Conservation (phyloP, 2,329 filamentous ascomycete genomes). For the Penicillium sp. region DNA sequence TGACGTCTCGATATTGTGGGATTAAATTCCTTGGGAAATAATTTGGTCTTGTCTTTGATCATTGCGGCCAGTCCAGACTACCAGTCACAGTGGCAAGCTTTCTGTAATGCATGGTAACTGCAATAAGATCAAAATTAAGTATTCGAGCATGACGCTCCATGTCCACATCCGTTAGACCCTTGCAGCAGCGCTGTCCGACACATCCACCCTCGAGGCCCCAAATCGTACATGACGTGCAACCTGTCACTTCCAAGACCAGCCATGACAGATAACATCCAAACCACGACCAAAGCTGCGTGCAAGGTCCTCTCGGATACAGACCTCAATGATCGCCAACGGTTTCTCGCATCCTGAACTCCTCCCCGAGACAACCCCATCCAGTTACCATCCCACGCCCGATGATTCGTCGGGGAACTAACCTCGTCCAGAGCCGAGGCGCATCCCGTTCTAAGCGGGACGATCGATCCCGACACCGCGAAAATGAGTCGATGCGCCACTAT, state of each 20-base stretch:
- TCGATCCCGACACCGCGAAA: too few relatives aligned
- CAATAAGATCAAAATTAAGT: background rate
- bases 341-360: constrained; percentile 13
- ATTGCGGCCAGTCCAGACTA: constrained; percentile 13
- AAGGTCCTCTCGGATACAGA: constrained; percentile 9
- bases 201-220: constrained; percentile 5
- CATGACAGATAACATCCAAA: too few relatives aligned
- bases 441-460: background rate
- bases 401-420: constrained; percentile 19
- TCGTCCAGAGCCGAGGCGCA: background rate
- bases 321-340: constrained; percentile 22
- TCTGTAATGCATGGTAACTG: too few relatives aligned
- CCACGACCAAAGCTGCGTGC: too few relatives aligned
- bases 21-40: too few relatives aligned
- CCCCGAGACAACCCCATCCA: constrained; percentile 4
- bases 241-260: too few relatives aligned
- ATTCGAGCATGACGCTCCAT: background rate
- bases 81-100: constrained; percentile 9
- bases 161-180: constrained; percentile 12
- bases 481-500: too few relatives aligned
- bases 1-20: too few relatives aligned
- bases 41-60: background rate
- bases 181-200: constrained; percentile 12
- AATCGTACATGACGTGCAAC: too few relatives aligned
- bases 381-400: background rate